Evolutionary conservation across 257 asterid genomes (phyloP), one percentile per base, ranked within the genome.

Genomic region (Leptodermis oblonga): DNA sequence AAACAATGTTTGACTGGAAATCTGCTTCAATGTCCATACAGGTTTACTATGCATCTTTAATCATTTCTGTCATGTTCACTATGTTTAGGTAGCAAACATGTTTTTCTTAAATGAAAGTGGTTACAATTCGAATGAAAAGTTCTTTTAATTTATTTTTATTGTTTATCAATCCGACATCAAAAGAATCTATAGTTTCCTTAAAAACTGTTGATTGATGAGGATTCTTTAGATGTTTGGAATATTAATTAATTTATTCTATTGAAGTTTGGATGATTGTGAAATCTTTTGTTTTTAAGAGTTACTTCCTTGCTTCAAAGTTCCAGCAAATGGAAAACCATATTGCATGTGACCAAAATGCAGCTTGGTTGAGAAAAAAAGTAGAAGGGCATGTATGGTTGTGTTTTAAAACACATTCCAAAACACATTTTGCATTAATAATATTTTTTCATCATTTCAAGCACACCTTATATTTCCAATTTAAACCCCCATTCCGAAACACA

Each of bases 1-100:
- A 80, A 70, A 83, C 96, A 67, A 79, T 82, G 59, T 81, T 80
- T 80, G 96, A 88, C 80, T 84, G 95, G 97, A 94, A 87, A 74
- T 72, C 95, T 62, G 76, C 70, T 65, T 84, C 88, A 61, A 56
- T 74, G 20, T 73, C 92, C 70, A 93, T 84, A 75, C 96, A 83
- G 97, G 97, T 83, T 75, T 36, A 10, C 62, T 62, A 66, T 69
- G 31, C 56, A 62, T 26, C 62, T 31, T 25, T 51, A 53, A 63
- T 33, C n/a, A 69, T 49, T 75, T 18, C 20, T 11, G n/a, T 65
- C 61, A 33, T 54, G 9, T 53, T 33, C 28, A n/a, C 22, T 20
- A 20, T 51, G 28, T 51, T 20, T 22, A 51, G 58, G 9, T 51
- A 2, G 58, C 0, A 4, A 51, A 22, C 28, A 51, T 51, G 1